Conservation (phyloP, 805 yeast species). For the Maudiozyma turicensis region DNA sequence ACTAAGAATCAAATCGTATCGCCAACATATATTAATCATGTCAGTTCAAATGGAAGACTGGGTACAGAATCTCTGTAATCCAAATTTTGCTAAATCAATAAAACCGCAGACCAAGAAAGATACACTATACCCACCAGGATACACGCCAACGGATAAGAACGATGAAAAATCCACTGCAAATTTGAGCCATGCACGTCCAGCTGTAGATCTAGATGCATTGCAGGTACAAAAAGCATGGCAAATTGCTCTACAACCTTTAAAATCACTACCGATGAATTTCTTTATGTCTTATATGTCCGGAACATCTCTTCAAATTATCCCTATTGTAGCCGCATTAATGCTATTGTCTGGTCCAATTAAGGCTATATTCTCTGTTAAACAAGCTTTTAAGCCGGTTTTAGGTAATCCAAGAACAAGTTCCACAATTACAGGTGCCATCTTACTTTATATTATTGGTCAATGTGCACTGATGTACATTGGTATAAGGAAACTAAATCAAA, state of each 20-base stretch:
- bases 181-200: background rate
- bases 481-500: slow-evolving; percentile 68
- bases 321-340: slow-evolving; percentile 83
- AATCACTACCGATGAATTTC: slow-evolving; percentile 79
- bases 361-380: slow-evolving; percentile 51
- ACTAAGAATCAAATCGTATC: no score
- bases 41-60: slow-evolving; percentile 8
- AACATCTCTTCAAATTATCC: slow-evolving; percentile 76
- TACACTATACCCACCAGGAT: slow-evolving; percentile 24
- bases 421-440: slow-evolving; percentile 32
- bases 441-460: slow-evolving; percentile 39
- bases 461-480: slow-evolving; percentile 61
- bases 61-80: slow-evolving; percentile 10
- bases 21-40: background rate
- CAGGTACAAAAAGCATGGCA: slow-evolving; percentile 71
- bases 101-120: background rate
- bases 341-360: slow-evolving; percentile 68
- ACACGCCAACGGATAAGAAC: slow-evolving; percentile 4
- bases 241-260: slow-evolving; percentile 71
- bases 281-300: slow-evolving; percentile 93
- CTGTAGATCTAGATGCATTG: slow-evolving; percentile 3
- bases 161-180: background rate
- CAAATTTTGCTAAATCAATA: background rate
- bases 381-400: slow-evolving; percentile 42
- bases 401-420: slow-evolving; percentile 27